Conservation (phyloP, 116 monocot genomes). For the Phalaenopsis hybrid region DNA sequence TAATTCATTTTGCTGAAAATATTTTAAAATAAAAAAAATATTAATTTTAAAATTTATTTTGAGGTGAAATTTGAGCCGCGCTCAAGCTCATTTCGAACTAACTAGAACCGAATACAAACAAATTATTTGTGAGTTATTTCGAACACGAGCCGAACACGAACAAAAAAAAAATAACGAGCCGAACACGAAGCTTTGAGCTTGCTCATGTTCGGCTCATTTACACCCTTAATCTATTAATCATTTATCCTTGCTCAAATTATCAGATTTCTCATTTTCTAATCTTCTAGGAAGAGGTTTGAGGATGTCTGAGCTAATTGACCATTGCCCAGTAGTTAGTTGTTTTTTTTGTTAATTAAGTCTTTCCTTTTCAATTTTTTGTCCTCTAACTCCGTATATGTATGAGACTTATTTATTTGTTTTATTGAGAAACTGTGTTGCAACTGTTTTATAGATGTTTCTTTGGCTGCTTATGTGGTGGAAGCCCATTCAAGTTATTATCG, state of each 20-base stretch:
- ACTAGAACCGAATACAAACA: no score
- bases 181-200: no score
- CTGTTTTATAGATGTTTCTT: slow-evolving; percentile 41
- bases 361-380: neutral
- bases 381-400: neutral
- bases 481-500: slow-evolving; percentile 37
- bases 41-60: no score
- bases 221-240: no score
- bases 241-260: neutral
- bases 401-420: neutral
- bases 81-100: no score
- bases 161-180: no score
- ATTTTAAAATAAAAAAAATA: no score
- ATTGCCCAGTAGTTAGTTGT: neutral
- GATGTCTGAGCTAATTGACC: neutral
- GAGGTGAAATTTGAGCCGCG: no score
- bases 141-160: no score
- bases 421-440: neutral
- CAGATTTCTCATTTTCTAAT: neutral
- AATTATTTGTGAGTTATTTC: no score
- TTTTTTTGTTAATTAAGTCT: neutral
- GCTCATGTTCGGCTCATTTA: no score
- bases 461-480: slow-evolving; percentile 90
- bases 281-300: neutral
- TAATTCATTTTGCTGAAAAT: no score